Conservation (phyloP, 2,329 filamentous ascomycete species). For the Exophiala aquamarina region DNA sequence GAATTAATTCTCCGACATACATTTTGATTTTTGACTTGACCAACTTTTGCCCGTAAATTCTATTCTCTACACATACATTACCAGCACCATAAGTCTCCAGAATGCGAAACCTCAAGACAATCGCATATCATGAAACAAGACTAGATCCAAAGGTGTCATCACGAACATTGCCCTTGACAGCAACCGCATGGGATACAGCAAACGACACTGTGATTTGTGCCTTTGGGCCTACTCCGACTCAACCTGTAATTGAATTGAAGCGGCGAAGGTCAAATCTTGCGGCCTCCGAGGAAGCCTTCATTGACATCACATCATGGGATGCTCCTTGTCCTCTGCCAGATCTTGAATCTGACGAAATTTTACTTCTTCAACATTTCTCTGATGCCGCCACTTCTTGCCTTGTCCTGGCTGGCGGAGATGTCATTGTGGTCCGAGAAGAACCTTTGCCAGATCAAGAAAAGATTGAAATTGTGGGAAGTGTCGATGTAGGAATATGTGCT, state of each 20-base stretch:
- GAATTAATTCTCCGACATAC: conserved; percentile 1
- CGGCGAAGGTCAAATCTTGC: conserved; percentile 35
- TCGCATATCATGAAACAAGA: conserved; percentile 67
- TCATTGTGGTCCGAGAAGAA: conserved; percentile 78
- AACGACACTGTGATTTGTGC: conserved; percentile 68
- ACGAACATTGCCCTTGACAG: conserved; percentile 59
- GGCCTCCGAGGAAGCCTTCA: conserved; percentile 35
- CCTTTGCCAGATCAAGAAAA: conserved; percentile 66
- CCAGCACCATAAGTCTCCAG: conserved; percentile 29
- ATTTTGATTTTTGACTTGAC: background rate
- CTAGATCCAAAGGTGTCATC: conserved; percentile 48
- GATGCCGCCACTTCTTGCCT: conserved; percentile 77
- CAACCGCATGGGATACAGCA: conserved; percentile 81
- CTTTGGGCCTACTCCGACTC: conserved; percentile 73
- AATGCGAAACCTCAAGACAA: conserved; percentile 88
- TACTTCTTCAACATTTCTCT: conserved; percentile 80
- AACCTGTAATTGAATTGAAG: conserved; percentile 71
- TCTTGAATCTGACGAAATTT: conserved; percentile 70
- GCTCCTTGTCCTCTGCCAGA: conserved; percentile 77
- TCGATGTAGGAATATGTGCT: conserved; percentile 86
- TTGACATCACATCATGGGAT: conserved; percentile 79
- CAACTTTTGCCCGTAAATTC: background rate
- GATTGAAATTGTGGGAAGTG: conserved; percentile 92
- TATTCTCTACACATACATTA: background rate
- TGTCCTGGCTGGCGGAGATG: conserved; percentile 86